Percentiles rank a stretch among this genome's conserved stretches.
These are phyloP conservation scores for Globisporangium sylvaticum DNA, from an alignment of 352 stramenopile species.

Conservation along the genomic window DNA sequence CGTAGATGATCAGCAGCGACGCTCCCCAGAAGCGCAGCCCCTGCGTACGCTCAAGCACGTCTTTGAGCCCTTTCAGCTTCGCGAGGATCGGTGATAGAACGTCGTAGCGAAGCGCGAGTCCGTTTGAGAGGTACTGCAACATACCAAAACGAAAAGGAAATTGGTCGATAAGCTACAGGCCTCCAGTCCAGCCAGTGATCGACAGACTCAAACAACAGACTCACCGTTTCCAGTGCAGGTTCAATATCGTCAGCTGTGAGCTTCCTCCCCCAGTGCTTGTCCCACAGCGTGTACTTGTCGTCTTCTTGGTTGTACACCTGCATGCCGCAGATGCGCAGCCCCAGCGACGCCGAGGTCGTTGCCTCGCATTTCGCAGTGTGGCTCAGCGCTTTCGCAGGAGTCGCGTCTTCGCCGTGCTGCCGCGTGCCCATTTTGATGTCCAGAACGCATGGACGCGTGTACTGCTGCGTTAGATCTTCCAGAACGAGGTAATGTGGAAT, in stretches of 20 bases:
- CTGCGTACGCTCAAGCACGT: conserved; percentile 34
- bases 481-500: conserved; percentile 60
- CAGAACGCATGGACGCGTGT: conserved; percentile 61
- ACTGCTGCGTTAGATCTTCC: conserved; percentile 61
- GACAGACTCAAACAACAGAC: conserved; percentile 1
- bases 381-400: conserved; percentile 59
- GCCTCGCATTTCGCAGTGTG: conserved; percentile 72
- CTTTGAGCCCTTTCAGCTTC: conserved; percentile 43
- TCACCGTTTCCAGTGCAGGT: conserved; percentile 57
- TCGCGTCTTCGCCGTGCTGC: conserved; percentile 68
- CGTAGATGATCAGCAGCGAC: conserved; percentile 73
- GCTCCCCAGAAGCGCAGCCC: conserved; percentile 74
- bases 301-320: conserved; percentile 67
- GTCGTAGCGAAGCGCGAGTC: conserved; percentile 33
- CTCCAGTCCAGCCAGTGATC: not conserved
- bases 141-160: not conserved
- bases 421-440: conserved; percentile 84
- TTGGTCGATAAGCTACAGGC: not conserved
- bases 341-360: conserved; percentile 64
- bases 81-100: conserved; percentile 37
- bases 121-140: conserved; percentile 60
- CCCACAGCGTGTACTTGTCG: conserved; percentile 61
- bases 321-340: conserved; percentile 76
- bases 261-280: conserved; percentile 75
- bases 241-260: conserved; percentile 54